A percentile compares a stretch with the other conserved stretches of the same genome.
Evolutionary conservation across 148 eudicot genomes (phyloP).

Genomic region (Rhododendron vialii): DNA sequence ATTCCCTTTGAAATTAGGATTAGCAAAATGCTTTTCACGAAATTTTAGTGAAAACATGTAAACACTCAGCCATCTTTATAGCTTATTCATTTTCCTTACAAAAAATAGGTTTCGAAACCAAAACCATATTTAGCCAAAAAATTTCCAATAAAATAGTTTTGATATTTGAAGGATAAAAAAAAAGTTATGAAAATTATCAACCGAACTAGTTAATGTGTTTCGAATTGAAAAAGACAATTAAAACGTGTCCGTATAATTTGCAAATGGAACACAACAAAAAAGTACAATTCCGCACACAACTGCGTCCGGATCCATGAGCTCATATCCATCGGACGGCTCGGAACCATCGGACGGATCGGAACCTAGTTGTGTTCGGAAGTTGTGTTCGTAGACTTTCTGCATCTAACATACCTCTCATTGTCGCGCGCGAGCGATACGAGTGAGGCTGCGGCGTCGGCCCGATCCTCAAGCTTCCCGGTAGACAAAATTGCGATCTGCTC

Average conservation of each 20-base stretch:
- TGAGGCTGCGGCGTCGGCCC: constrained; percentile 76
- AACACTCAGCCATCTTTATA: background rate
- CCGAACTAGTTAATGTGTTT: background rate
- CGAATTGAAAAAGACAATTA: background rate
- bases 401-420: constrained; percentile 33
- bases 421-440: constrained; percentile 76
- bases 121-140: background rate
- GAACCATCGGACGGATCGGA: no score
- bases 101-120: background rate
- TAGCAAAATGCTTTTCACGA: background rate
- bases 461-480: constrained; percentile 57
- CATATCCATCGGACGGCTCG: no score
- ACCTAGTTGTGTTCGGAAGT: no score
- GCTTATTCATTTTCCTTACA: background rate
- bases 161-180: background rate
- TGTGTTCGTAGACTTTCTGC: no score
- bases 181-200: background rate
- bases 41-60: background rate
- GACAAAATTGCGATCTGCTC: constrained; percentile 76
- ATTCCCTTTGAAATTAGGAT: no score
- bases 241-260: background rate
- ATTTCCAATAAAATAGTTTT: background rate
- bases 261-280: no score
- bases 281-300: no score
- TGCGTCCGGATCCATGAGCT: no score